Evolutionary conservation across 495 filamentous ascomycete genomes (phyloP), one percentile per base, ranked within the genome.

Genomic region (Gamarada debralockiae): DNA sequence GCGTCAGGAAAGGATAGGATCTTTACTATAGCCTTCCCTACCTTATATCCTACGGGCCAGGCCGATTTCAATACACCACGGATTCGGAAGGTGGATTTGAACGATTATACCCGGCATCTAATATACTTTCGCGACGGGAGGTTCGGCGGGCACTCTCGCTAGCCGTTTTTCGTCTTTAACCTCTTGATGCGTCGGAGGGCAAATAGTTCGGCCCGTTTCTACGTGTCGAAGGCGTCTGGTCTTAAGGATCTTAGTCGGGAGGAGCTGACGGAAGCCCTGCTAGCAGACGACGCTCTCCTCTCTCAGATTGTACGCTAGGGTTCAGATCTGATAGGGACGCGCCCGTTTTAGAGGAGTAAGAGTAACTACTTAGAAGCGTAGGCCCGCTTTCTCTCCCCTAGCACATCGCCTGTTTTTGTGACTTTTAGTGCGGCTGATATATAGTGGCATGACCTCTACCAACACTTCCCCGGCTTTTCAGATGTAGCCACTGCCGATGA

Each of bases 1-100:
- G 27, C 47, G n/a, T 34, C 47, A 8, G 27, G 47, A 29, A 50
- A 25, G 20, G 47, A 50, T 6, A 5, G 27, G 7, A 50, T 50
- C 24, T 39, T 50, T 13, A 6, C 31, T 5, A 7, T 50, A 5
- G 47, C 27, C 31, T 50, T 50, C 20, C 17, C 38, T 6, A 41
- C 38, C 17, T 15, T 41, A 41, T 41, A 41, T 41, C 17, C 38
- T 6, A 41, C 47, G 12, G 47, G 31, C 47, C 27, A 25, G n/a
- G 47, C 47, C 13, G 31, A 50, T 38, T 21, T 38, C 7, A 33
- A 38, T 38, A 29, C n/a, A 5, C 18, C 47, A 10, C 47, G 47
- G 14, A 8, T 38, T 5, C 31, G 27, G 31, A 38, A 34, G 6
- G 47, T 50, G 6, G 4, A 31, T 39, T 21, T 50, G 6, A 33